Conservation (phyloP, 2,329 filamentous ascomycete species). For the Colletotrichum paranaense region DNA sequence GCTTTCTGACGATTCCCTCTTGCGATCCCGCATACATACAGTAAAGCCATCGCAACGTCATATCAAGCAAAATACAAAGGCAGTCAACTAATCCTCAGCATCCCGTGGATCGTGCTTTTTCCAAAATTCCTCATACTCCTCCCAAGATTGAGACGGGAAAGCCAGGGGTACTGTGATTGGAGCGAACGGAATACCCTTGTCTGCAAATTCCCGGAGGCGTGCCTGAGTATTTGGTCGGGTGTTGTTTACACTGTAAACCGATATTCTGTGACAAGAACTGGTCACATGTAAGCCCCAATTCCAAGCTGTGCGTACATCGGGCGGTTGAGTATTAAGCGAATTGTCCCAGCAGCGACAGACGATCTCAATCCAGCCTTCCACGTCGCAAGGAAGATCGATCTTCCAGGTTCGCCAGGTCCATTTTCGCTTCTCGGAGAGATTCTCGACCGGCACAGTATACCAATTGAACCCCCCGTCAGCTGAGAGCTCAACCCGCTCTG, state of each 20-base stretch:
- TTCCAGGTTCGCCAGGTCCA: slow-evolving; percentile 75
- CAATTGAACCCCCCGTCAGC: slow-evolving; percentile 72
- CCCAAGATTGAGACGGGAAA: slow-evolving; percentile 60
- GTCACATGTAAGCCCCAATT: slow-evolving; percentile 77
- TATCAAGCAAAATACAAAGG: not conserved
- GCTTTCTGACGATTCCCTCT: too few species aligned
- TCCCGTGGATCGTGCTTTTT: slow-evolving; percentile 42
- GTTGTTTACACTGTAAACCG: slow-evolving; percentile 72
- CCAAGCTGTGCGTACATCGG: slow-evolving; percentile 65
- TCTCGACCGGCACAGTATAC: slow-evolving; percentile 71
- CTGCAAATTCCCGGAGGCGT: slow-evolving; percentile 63
- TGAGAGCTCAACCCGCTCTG: slow-evolving; percentile 72
- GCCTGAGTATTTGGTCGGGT: slow-evolving; percentile 57
- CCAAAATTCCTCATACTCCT: slow-evolving; percentile 57
- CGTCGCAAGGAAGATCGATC: slow-evolving; percentile 70
- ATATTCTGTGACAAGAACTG: slow-evolving; percentile 69
- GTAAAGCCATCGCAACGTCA: not conserved
- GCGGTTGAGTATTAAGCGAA: slow-evolving; percentile 69
- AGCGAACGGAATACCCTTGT: slow-evolving; percentile 56
- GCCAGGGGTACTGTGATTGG: slow-evolving; percentile 65
- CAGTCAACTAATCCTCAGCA: slow-evolving; percentile 36
- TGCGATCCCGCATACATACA: not conserved
- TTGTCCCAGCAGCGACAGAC: slow-evolving; percentile 72
- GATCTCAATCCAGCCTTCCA: slow-evolving; percentile 71
- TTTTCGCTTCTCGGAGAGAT: slow-evolving; percentile 70